A percentile compares a stretch with the other conserved stretches of the same genome.
Conservation (phyloP, 2,329 filamentous ascomycete genomes). For the Pyrenochaeta sp. region DNA sequence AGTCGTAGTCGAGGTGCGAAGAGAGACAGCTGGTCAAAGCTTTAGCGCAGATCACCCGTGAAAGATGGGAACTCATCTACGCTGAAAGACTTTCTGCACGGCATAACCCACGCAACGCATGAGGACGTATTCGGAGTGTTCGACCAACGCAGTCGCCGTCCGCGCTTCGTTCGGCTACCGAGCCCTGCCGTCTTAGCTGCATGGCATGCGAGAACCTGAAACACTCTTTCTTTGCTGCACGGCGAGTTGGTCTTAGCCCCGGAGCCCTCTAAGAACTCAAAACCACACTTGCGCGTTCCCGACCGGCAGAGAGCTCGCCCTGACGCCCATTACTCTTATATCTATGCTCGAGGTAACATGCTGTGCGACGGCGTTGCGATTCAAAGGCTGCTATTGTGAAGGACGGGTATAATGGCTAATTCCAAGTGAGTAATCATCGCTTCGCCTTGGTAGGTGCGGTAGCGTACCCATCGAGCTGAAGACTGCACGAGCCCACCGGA, state of each 20-base stretch:
- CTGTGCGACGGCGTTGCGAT: slow-evolving; percentile 11
- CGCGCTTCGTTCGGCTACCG: slow-evolving; percentile 16
- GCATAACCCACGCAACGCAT: slow-evolving; percentile 15
- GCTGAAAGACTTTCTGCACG: slow-evolving; percentile 15
- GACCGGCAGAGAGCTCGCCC: slow-evolving; percentile 9
- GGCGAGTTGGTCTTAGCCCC: slow-evolving; percentile 18
- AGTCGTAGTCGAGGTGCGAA: not conserved
- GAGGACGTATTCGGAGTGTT: slow-evolving; percentile 15
- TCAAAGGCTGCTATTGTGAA: slow-evolving; percentile 1
- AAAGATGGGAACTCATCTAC: slow-evolving; percentile 7
- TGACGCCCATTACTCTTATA: slow-evolving; percentile 10
- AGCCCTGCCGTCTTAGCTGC: slow-evolving; percentile 24
- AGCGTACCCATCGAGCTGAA: slow-evolving; percentile 9
- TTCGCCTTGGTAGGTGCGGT: slow-evolving; percentile 11
- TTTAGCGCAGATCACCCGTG: slow-evolving; percentile 15
- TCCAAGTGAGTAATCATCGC: slow-evolving; percentile 28
- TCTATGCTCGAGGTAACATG: slow-evolving; percentile 22
- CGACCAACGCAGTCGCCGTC: slow-evolving; percentile 9
- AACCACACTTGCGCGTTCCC: slow-evolving; percentile 23
- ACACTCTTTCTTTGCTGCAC: slow-evolving; percentile 22
- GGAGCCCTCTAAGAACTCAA: slow-evolving; percentile 16
- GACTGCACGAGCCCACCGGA: slow-evolving; percentile 9
- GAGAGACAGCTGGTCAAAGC: slow-evolving; percentile 1
- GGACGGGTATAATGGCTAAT: slow-evolving; percentile 32
- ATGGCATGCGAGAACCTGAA: slow-evolving; percentile 29